These are phyloP conservation scores for Sarcomyxa edulis DNA, from an alignment of 768 basidiomycete species.

Conservation along the genomic window DNA sequence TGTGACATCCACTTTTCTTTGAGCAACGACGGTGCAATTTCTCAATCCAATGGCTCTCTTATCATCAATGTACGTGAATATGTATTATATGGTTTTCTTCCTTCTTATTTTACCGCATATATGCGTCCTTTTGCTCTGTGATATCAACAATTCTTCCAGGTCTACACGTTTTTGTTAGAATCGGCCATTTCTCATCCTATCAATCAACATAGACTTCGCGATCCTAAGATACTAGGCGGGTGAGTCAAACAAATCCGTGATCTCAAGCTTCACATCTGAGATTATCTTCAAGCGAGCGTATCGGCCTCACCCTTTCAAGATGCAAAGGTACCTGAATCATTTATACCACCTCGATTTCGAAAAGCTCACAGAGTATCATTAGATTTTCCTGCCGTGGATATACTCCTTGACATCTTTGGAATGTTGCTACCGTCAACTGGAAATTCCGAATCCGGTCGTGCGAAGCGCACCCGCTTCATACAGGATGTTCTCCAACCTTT, in stretches of 20 bases:
- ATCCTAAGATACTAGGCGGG: slow-evolving; percentile 43
- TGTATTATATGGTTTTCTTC: slow-evolving; percentile 1
- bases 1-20: slow-evolving; percentile 22
- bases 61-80: too few relatives aligned
- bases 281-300: slow-evolving; percentile 26
- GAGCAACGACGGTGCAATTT: slow-evolving; percentile 9
- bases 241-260: slow-evolving; percentile 16
- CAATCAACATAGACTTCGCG: slow-evolving; percentile 44
- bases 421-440: slow-evolving; percentile 43
- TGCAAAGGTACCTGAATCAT: slow-evolving; percentile 31
- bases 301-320: slow-evolving; percentile 44
- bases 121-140: slow-evolving; percentile 8
- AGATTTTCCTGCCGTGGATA: slow-evolving; percentile 58
- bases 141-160: slow-evolving; percentile 24
- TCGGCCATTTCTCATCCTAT: slow-evolving; percentile 30
- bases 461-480: slow-evolving; percentile 42
- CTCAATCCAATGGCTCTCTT: too few relatives aligned
- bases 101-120: slow-evolving; percentile 12
- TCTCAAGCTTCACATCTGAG: background rate
- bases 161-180: slow-evolving; percentile 49
- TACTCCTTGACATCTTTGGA: slow-evolving; percentile 51
- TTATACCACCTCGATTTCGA: background rate
- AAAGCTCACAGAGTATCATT: slow-evolving; percentile 37
- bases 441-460: slow-evolving; percentile 16
- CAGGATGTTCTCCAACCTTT: slow-evolving; percentile 38